Percentiles rank a stretch among this genome's conserved stretches.
phyloP scores from a whole-genome alignment of 768 basidiomycete species.

The Mycena epipterygia region DNA sequence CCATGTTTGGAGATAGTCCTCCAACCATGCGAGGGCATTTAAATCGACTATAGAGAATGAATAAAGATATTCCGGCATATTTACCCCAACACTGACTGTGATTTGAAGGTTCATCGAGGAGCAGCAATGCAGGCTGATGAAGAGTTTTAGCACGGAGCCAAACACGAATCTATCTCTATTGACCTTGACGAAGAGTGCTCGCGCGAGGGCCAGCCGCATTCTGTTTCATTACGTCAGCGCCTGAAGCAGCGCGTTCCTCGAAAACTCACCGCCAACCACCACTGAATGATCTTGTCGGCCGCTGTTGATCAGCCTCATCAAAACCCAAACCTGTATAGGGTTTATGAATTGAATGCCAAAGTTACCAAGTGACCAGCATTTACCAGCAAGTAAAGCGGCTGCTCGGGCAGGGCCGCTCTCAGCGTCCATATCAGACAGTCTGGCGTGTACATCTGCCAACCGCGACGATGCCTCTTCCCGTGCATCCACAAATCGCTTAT shows the following conservation, averaged over 20 bases:
- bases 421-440: conserved; percentile 97
- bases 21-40: conserved; percentile 97
- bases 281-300: conserved; percentile 88
- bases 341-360: not conserved
- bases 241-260: conserved; percentile 35
- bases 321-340: conserved; percentile 84
- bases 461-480: conserved; percentile 87
- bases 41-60: conserved; percentile 73
- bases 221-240: conserved; percentile 51
- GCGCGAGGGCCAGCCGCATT: conserved; percentile 95
- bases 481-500: conserved; percentile 85
- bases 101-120: conserved; percentile 96
- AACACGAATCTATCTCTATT: conserved; percentile 2
- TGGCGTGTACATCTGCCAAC: conserved; percentile 89
- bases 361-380: not conserved
- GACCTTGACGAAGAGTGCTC: conserved; percentile 97
- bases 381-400: conserved; percentile 89
- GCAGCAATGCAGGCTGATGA: conserved; percentile 74
- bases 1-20: conserved; percentile 98
- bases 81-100: conserved; percentile 71
- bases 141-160: not conserved
- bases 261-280: conserved; percentile 90
- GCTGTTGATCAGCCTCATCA: conserved; percentile 86
- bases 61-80: not conserved
- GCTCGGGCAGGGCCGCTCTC: conserved; percentile 97